These are phyloP conservation scores for Aspergillus pseudoviridinutans DNA, from an alignment of 2,329 filamentous ascomycete species.

Conservation along the genomic window DNA sequence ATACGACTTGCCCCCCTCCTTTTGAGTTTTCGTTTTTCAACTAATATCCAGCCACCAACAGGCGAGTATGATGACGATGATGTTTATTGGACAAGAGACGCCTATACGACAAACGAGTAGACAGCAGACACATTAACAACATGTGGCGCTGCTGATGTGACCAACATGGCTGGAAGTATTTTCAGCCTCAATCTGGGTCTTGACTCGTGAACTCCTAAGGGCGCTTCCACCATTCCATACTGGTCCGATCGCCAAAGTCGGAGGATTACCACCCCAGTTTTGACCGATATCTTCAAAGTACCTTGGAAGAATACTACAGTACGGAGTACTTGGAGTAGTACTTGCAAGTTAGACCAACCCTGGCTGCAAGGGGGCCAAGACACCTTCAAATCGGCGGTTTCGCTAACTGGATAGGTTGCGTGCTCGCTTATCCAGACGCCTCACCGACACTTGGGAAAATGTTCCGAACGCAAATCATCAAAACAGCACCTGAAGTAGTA, in stretches of 20 bases:
- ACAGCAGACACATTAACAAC: background rate
- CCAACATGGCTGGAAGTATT: background rate
- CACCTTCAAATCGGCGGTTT: background rate
- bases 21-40: background rate
- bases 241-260: background rate
- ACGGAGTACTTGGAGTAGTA: too few relatives aligned
- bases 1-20: background rate
- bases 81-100: background rate
- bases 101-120: background rate
- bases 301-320: too few relatives aligned
- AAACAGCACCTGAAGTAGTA: background rate
- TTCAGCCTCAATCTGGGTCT: background rate
- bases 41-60: background rate
- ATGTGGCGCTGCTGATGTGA: background rate
- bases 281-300: background rate
- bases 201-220: background rate
- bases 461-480: background rate
- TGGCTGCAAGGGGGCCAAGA: conserved; percentile 3
- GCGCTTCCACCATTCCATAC: background rate
- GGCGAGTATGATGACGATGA: background rate
- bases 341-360: background rate
- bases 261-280: background rate
- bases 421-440: background rate
- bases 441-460: background rate
- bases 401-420: background rate